phyloP scores from a whole-genome alignment of 306 rosid species.

The Purshia tridentata region DNA sequence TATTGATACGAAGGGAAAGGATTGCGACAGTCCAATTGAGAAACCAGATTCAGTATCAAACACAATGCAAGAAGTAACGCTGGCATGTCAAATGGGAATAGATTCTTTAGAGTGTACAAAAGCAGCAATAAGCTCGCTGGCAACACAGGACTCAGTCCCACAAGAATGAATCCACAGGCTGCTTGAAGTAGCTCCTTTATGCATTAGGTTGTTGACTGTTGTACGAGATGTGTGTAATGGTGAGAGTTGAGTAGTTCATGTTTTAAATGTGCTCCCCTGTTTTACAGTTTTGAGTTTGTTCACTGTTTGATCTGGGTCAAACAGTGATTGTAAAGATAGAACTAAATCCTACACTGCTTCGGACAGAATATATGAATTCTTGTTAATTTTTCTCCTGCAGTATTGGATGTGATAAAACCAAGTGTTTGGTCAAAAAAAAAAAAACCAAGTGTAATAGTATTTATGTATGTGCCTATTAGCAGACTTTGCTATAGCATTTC shows the following conservation, averaged over 20 bases:
- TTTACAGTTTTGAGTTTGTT: slow-evolving; percentile 18
- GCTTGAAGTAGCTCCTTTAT: slow-evolving; percentile 11
- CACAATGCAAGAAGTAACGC: slow-evolving; percentile 26
- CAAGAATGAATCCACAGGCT: slow-evolving; percentile 13
- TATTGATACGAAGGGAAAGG: slow-evolving; percentile 52
- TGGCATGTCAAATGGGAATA: slow-evolving; percentile 37
- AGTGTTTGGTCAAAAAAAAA: too few species aligned
- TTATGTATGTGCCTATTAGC: background rate
- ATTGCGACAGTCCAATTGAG: slow-evolving; percentile 30
- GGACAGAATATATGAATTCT: slow-evolving; percentile 17
- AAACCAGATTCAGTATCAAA: slow-evolving; percentile 31
- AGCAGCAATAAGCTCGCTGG: slow-evolving; percentile 29
- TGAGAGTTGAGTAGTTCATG: slow-evolving; percentile 22
- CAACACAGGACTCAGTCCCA: slow-evolving; percentile 17
- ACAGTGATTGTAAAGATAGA: slow-evolving; percentile 30
- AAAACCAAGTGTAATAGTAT: background rate
- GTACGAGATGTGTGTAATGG: slow-evolving; percentile 20
- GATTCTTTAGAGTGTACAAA: slow-evolving; percentile 36
- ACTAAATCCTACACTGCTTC: background rate
- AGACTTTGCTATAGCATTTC: background rate
- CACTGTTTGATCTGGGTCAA: slow-evolving; percentile 1
- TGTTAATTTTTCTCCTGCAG: slow-evolving; percentile 11
- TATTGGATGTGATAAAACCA: background rate
- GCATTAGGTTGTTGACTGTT: background rate
- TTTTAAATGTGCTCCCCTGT: slow-evolving; percentile 11